phyloP scores from a whole-genome alignment of 352 stramenopile species.

The Elongisporangium anandrum region DNA sequence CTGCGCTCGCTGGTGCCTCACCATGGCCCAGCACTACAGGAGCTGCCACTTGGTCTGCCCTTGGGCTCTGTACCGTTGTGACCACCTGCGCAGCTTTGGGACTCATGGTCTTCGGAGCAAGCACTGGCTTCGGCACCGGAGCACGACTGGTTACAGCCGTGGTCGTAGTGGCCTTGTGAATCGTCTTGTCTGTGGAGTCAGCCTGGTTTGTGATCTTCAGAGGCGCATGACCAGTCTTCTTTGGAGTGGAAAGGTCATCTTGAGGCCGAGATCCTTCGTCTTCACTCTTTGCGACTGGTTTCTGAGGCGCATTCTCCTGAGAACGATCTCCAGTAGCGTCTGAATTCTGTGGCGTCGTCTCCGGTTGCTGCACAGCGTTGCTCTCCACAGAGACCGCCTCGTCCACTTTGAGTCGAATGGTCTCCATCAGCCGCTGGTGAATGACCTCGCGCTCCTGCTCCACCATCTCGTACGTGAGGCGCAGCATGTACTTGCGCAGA shows the following conservation, averaged over 20 bases:
- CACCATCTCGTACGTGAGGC: constrained; percentile 48
- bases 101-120: neutral
- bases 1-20: neutral
- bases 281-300: neutral
- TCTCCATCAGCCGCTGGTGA: constrained; percentile 30
- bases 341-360: too few relatives aligned
- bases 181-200: neutral
- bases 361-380: too few relatives aligned
- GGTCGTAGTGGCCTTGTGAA: neutral
- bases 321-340: neutral
- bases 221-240: neutral
- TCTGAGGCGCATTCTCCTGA: neutral
- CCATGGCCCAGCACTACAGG: neutral
- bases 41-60: neutral
- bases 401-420: constrained; percentile 11
- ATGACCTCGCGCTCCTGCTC: constrained; percentile 50
- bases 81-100: neutral
- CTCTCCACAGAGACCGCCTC: constrained; percentile 1
- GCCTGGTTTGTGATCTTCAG: neutral
- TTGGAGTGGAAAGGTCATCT: neutral
- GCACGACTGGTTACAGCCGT: neutral
- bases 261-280: neutral
- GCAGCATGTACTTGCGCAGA: constrained; percentile 41
- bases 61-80: neutral
- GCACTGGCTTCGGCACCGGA: neutral